Conservation (phyloP, 352 stramenopile species). For the Phytophthora chlamydospora region DNA sequence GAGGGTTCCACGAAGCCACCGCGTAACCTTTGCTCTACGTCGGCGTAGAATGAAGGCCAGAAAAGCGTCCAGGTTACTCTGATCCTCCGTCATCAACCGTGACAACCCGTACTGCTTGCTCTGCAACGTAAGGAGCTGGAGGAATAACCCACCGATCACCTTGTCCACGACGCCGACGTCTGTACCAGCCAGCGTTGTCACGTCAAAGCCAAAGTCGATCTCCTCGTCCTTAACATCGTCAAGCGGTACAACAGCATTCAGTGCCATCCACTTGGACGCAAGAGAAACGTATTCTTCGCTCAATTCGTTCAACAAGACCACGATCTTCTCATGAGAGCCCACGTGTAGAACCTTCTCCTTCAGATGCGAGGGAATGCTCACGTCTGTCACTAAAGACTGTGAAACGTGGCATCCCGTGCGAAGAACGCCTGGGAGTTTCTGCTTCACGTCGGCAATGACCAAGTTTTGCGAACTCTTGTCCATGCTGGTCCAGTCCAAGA, state of each 20-base stretch:
- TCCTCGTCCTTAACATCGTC: conserved; percentile 40
- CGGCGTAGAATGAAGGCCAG: conserved; percentile 35
- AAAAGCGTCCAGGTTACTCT: conserved; percentile 34
- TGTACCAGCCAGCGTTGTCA: conserved; percentile 5
- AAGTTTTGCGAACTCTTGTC: conserved; percentile 55
- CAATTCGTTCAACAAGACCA: conserved; percentile 33
- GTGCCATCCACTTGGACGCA: conserved; percentile 32
- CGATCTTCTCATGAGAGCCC: conserved; percentile 13
- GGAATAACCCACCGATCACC: conserved; percentile 8
- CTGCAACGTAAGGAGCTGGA: conserved; percentile 2
- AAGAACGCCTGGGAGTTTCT: conserved; percentile 44
- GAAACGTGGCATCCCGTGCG: conserved; percentile 45
- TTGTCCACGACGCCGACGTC: conserved; percentile 10
- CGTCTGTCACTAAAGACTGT: neutral
- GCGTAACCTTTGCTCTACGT: conserved; percentile 27
- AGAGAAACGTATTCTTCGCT: conserved; percentile 35
- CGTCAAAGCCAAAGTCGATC: conserved; percentile 48
- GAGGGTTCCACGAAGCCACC: conserved; percentile 20
- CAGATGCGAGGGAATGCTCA: conserved; percentile 26
- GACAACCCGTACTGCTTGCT: conserved; percentile 7
- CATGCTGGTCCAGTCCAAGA: conserved; percentile 70
- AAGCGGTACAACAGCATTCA: conserved; percentile 22
- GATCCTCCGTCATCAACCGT: conserved; percentile 13
- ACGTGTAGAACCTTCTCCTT: conserved; percentile 33
- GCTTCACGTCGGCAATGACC: conserved; percentile 39